These are phyloP conservation scores for Trichoderma virens DNA, from an alignment of 495 filamentous ascomycete species.

Conservation along the genomic window DNA sequence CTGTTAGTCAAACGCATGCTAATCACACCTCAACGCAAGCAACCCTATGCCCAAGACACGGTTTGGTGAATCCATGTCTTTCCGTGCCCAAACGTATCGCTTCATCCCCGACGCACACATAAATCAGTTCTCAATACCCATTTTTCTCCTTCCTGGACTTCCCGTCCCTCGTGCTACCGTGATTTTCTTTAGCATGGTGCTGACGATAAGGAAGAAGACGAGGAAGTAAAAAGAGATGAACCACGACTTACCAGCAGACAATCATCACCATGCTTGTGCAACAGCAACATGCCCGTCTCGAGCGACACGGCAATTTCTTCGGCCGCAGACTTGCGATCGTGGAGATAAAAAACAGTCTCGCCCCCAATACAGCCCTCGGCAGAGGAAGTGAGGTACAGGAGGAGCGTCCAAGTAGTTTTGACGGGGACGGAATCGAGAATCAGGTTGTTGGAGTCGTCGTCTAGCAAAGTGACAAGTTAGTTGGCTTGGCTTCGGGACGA, in stretches of 20 bases:
- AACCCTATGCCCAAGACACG: background rate
- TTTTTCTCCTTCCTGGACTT: slow-evolving; percentile 78
- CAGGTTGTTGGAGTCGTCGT: slow-evolving; percentile 72
- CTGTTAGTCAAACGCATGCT: background rate
- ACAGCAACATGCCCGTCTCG: slow-evolving; percentile 72
- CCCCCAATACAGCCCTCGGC: slow-evolving; percentile 66
- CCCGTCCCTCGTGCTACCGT: slow-evolving; percentile 63
- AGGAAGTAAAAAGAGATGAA: background rate
- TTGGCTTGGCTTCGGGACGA: background rate
- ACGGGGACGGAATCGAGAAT: slow-evolving; percentile 49
- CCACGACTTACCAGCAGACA: slow-evolving; percentile 61
- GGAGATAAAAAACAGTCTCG: slow-evolving; percentile 87
- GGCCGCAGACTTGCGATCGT: slow-evolving; percentile 49
- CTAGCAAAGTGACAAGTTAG: slow-evolving; percentile 27
- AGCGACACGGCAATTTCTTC: slow-evolving; percentile 59
- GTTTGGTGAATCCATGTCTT: background rate
- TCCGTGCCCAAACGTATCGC: no score
- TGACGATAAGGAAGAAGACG: background rate
- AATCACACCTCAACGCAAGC: background rate
- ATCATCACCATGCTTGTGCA: slow-evolving; percentile 83
- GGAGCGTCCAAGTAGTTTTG: slow-evolving; percentile 85
- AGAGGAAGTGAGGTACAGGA: slow-evolving; percentile 74
- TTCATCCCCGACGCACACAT: slow-evolving; percentile 47
- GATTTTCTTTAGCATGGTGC: background rate
- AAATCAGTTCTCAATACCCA: slow-evolving; percentile 90